Evolutionary conservation across 2,329 filamentous ascomycete genomes (phyloP), one percentile per base, ranked within the genome.

Genomic region (Aspergillus proliferans): DNA sequence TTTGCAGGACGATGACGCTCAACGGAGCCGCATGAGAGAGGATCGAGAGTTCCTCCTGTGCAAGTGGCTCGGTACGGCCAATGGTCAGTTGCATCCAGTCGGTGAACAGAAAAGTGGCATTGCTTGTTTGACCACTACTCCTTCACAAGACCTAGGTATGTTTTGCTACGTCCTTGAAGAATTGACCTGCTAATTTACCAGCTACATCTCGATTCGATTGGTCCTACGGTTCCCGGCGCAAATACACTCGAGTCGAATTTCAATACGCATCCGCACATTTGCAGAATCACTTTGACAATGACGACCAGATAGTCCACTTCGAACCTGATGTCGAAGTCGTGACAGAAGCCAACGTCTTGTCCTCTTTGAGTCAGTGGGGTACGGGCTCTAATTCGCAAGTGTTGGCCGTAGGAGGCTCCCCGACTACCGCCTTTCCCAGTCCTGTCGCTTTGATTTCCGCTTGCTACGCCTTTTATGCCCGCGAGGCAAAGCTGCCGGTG

Each of bases 181-280:
- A 18, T 8, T n/a, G 8, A 19, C 3, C 10, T 10, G 38, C 38
- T 40, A 26, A 33, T 43, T 21, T 38, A 40, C 3, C 51, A 66
- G 64, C 58, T 22, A 57, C 53, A 9, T 60, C 63, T 40, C 54
- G 55, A 21, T 61, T 63, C 42, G 59, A 63, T 52, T 62, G 56
- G 63, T 61, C 58, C 1, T 51, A 59, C 21, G 60, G 59, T n/a
- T 60, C 62, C 30, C 67, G 64, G 42, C 66, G 65, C 45, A 67
- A 65, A 30, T 61, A 67, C 22, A 62, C 61, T 9, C 61, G 63
- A 12, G 50, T 65, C 18, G 63, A 66, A 45, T 53, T 70, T 4
- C 66, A 68, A 43, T 56, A 58, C 30, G 63, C 63, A 33, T 69
- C 68, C 14, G 63, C 59, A 33, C 62, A 69, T 38, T 58, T 71